Base-by-base conservation (phyloP, 2,329 filamentous ascomycete species). In the Cytospora piceicola region DNA sequence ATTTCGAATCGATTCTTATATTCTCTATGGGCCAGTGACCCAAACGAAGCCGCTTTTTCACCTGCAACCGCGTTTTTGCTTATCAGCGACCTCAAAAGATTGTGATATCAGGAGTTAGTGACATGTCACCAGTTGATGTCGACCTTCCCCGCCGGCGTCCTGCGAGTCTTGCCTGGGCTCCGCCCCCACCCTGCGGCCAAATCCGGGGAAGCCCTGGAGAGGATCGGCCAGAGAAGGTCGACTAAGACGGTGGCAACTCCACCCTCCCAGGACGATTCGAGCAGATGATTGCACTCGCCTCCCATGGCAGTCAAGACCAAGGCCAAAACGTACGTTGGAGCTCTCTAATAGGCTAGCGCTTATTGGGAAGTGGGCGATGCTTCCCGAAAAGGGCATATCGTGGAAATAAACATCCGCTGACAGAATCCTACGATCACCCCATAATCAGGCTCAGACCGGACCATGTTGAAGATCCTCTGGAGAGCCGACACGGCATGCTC, bases 391-490 rank as follows among this genome's bases (percentile, higher is more conserved):
- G 29, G 39, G 14, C 22, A 36, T 57, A 57, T 32, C 12, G 32
- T 55, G 39, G 49, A 55, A 62, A 65, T 62, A 59, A 52, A 39
- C 53, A 65, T 61, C 52, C 53, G 58, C 65, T 67, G 62, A 67
- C 58, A 30, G 54, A 51, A 67, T 54, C 32, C 54, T 58, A 20
- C 34, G 15, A 65, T 67, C 65, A 65, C 58, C 58, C 62, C 65
- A 65, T 36, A 24, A 51, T 67, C 65, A 67, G 57, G 32, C 53
- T 53, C 58, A 55, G 24, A 61, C 34, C 59, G 36, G 2, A 63
- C 55, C 59, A 66, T 46, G 11, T 55, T 58, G 36, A 34, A 49
- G 54, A 55, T 49, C 59, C 56, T 29, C 49, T 49, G 39, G 32
- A 36, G 32, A 15, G 9, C 56, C 22, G 61, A 64, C 61, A 66